These are phyloP conservation scores for Eucalyptus regnans DNA, from an alignment of 345 rosid species.

Conservation along the genomic window DNA sequence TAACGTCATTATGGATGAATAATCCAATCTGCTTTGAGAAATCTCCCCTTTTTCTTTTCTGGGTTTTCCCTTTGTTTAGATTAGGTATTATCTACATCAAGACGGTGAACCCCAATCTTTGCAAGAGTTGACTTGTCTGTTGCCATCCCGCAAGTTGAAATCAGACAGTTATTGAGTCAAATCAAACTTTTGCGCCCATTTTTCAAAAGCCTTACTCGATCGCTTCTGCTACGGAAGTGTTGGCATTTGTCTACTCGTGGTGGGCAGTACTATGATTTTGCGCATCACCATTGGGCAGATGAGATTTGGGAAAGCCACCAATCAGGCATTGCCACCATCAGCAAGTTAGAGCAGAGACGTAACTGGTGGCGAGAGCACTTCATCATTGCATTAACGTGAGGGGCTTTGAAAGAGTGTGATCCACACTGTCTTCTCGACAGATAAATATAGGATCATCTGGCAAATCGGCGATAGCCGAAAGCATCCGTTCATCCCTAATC, in stretches of 20 bases:
- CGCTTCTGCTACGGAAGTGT: neutral
- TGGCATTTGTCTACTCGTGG: neutral
- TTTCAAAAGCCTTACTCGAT: neutral
- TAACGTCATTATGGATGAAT: neutral
- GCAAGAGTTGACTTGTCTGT: neutral
- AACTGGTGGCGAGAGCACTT: neutral
- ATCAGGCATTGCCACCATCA: neutral
- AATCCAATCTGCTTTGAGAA: neutral
- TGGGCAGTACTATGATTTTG: neutral
- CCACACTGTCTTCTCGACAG: neutral
- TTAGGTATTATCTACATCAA: neutral
- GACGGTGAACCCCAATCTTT: neutral
- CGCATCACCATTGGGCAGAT: neutral
- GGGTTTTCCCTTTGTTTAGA: neutral
- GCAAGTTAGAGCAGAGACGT: neutral
- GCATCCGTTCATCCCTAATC: neutral
- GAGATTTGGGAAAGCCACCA: conserved; percentile 1
- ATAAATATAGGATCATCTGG: neutral
- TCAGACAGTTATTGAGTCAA: neutral
- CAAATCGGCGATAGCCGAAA: neutral
- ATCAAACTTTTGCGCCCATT: neutral
- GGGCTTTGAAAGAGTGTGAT: neutral
- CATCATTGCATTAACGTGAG: neutral
- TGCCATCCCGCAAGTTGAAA: neutral
- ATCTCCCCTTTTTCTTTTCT: neutral